Evolutionary conservation across 345 rosid species (phyloP), one percentile per base, ranked within the genome.

Genomic region (Zanthoxylum bungeanum): DNA sequence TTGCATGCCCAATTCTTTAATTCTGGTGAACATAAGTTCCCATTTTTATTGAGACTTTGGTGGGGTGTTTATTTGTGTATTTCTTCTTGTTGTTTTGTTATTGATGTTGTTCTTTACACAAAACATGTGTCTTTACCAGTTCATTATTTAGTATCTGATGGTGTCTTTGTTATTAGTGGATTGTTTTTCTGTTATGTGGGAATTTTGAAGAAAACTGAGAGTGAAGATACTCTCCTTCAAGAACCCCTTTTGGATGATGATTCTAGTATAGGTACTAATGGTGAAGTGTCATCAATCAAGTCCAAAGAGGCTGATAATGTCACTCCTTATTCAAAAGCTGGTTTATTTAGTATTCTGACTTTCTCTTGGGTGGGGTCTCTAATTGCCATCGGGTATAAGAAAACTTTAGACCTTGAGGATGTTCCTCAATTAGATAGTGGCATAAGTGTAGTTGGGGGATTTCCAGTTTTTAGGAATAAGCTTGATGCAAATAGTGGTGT

Each of bases 361-460:
- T 87, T 87, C 86, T 78, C 87, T 46, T 89, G 94, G 94, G 72
- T 87, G 82, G 66, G 86, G 69, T 80, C 89, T 75, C 72, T 89
- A 11, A 87, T 89, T 62, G 86, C 82, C 37, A 36, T 70, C 36
- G 94, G 94, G 56, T 81, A 85, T 64, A 87, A 66, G 83, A 89
- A 89, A 71, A 59, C 78, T 28, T 63, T 89, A 73, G 87, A 89
- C 76, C 82, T 82, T 7, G 90, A 84, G 71, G 90, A 87, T 78
- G 87, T 87, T 71, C 93, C 93, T n/a, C 88, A 89, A 68, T 91
- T 89, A 64, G 84, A 83, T 70, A 78, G 64, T 17, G 50, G 7
- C 39, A 89, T 87, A 59, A 84, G 90, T 42, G 83, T 85, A 8
- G 72, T 72, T 33, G 76, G 79, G 70, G 64, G 80, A 33, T 86